Base-by-base conservation (phyloP, 2,329 filamentous ascomycete species). In the Leptographium radiaticola region DNA sequence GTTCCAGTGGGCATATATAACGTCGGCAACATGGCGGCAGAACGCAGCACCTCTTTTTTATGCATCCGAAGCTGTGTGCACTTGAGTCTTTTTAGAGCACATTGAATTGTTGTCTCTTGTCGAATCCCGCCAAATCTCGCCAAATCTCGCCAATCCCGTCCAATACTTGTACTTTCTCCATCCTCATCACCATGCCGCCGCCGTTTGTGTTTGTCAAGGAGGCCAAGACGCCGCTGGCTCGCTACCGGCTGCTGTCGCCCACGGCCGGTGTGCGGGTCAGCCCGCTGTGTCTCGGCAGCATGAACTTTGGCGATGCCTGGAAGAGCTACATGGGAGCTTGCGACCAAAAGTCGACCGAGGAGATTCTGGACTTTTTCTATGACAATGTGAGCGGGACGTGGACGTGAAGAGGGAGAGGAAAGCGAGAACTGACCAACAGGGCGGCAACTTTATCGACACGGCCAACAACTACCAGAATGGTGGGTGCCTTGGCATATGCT, bases 391-490 rank as follows among this genome's bases (percentile, higher is more conserved):
- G 31, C 8, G 34, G 34, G 12, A 36, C 7, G 12, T 10, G 34
- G 2, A 36, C 9, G 9, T 3, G 34, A 2, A 36, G 34, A 36
- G 6, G 4, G 6, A 13, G 25, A 5, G 2, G 8, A 13, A 36
- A 36, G 36, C 30, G 6, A 7, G 7, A 25, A 33, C 45, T 51
- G 20, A 49, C 30, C n/a, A 11, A 15, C 40, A 58, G 55, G 56
- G 54, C 38, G 54, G 85, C 30, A 88, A 88, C 67, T 87, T 88
- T 65, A 82, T 88, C 62, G 85, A 88, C 64, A 86, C 82, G 0
- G 62, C 82, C 55, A 84, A 81, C 68, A 83, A 82, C 65, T 87
- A 87, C 67, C 83, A 85, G 60, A 68, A 72, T 53, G 72, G 70
- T 58, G 73, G 83, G 65, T 77, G 11, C 15, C 15, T 40, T 7